phyloP scores from a whole-genome alignment of 345 rosid species.

The Salix koriyanagi region DNA sequence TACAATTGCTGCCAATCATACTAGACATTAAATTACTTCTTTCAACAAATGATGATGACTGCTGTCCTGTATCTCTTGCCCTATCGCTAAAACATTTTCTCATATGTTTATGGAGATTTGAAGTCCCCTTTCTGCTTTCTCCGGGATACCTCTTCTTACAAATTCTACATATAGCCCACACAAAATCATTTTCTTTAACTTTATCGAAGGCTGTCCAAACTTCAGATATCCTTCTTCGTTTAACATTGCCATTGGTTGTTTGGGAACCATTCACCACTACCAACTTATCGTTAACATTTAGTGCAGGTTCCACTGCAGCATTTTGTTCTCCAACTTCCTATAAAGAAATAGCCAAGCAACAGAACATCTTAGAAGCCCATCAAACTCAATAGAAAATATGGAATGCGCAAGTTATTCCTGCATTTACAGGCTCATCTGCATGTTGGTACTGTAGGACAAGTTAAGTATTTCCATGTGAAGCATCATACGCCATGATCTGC shows the following conservation, averaged over 20 bases:
- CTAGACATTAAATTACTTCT: too few relatives aligned
- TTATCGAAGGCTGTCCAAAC: background rate
- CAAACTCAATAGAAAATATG: background rate
- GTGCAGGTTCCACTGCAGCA: background rate
- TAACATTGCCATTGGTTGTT: background rate
- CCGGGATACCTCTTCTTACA: background rate
- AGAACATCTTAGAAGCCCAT: background rate
- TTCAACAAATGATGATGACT: background rate
- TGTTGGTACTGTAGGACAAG: too few relatives aligned
- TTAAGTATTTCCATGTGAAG: too few relatives aligned
- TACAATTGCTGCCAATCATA: background rate
- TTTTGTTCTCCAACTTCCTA: background rate
- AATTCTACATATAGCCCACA: background rate
- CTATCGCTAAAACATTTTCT: background rate
- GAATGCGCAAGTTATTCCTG: too few relatives aligned
- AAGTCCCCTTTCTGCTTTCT: background rate
- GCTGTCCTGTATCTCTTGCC: background rate
- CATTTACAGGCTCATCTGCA: too few relatives aligned
- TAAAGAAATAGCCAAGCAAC: background rate
- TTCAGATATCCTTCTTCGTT: background rate
- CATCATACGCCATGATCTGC: too few relatives aligned
- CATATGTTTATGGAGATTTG: background rate
- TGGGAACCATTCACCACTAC: background rate
- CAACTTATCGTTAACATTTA: background rate
- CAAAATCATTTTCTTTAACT: background rate